Base-by-base conservation (phyloP, 202 grass and related monocot species). In the Zoysia matrella region DNA sequence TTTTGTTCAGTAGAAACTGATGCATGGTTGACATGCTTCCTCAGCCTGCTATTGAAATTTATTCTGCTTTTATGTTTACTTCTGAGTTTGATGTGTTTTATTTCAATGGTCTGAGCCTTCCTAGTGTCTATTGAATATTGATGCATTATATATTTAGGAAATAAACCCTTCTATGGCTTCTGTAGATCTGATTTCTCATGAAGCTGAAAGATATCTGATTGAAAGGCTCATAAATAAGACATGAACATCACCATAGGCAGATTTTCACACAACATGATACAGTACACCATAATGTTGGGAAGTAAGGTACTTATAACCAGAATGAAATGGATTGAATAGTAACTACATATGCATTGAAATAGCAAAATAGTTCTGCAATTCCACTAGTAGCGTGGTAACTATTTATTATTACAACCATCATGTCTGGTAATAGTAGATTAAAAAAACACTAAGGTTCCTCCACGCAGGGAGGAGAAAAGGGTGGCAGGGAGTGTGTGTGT, bases 351-450 rank as follows among this genome's bases (percentile, higher is more conserved):
- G 61, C 7, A 45, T 68, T 87, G 45, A 56, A 83, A 77, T 84
- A 87, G 22, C 75, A 89, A 68, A 92, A 63, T 80, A 82, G 73
- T 80, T 88, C 69, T 80, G 60, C 69, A 85, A 74, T 83, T 86
- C 91, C 86, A 89, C 14, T 70, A 80, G 86, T 88, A 87, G 69
- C 84, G 41, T 64, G 69, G 52, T 77, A 80, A 69, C 80, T 88
- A 86, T 89, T 87, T 79, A 94, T 97, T 97, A 97, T 93, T 93
- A 93, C 94, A 97, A 91, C 50, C 72, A 87, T 73, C 76, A 54
- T 89, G 76, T 86, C 72, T 81, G 83, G 53, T 89, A 97, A 89
- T 81, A 93, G 73, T 82, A 93, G 84, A 93, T 86, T 82, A 77
- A 85, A 83, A 78, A 30, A 93, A 48, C 76, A 90, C 78, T 65